A percentile compares a stretch with the other conserved stretches of the same genome.
Evolutionary conservation across 2,329 filamentous ascomycete genomes (phyloP).

Genomic region (Thielaviopsis euricoi): DNA sequence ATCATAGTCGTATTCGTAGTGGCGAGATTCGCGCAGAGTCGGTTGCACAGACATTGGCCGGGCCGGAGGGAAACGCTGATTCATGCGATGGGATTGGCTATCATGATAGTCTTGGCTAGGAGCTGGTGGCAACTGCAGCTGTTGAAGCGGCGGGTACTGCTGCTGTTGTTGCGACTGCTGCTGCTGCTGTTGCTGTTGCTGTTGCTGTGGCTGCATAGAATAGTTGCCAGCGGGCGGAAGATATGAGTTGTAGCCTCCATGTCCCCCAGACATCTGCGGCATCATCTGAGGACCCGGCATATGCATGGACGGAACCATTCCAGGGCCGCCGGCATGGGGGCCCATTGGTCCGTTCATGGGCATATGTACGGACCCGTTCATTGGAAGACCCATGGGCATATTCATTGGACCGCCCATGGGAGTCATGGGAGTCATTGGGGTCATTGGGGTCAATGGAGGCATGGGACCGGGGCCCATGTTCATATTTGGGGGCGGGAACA

Average conservation of each 20-base stretch:
- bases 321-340: conserved; percentile 1
- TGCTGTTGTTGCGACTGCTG: conserved; percentile 1
- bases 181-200: conserved; percentile 1
- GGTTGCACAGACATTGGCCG: conserved; percentile 9
- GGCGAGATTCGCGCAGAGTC: conserved; percentile 5
- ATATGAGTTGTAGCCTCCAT: conserved; percentile 2
- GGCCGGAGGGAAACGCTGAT: conserved; percentile 1
- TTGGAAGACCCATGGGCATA: neutral
- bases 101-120: conserved; percentile 4
- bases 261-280: neutral
- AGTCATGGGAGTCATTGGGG: neutral
- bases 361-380: neutral
- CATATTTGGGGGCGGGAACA: conserved; percentile 7
- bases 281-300: conserved; percentile 6
- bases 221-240: conserved; percentile 6
- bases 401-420: neutral
- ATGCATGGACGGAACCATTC: conserved; percentile 1
- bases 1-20: conserved; percentile 6
- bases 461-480: conserved; percentile 8
- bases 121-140: neutral
- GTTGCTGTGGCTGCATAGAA: conserved; percentile 1
- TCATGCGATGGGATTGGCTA: conserved; percentile 3
- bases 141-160: neutral
- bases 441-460: neutral
- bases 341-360: neutral